These are phyloP conservation scores for Boletus fagicola DNA, from an alignment of 768 basidiomycete genomes.

Conservation along the genomic window DNA sequence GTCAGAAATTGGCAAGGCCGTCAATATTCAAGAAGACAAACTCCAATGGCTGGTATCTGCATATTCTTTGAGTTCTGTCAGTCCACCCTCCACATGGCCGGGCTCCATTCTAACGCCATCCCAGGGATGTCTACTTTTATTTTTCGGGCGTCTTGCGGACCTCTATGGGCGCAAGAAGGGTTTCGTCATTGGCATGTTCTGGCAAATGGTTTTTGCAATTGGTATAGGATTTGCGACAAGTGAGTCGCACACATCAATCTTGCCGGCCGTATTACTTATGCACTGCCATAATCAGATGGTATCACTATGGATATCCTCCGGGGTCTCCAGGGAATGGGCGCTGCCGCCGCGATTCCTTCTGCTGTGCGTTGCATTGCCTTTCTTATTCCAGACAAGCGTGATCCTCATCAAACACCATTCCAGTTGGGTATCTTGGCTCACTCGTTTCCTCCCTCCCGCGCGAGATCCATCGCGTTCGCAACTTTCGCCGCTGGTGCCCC, in stretches of 20 bases:
- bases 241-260: conserved; percentile 19
- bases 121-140: conserved; percentile 74
- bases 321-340: conserved; percentile 78
- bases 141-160: conserved; percentile 79
- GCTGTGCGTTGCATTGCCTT: conserved; percentile 43
- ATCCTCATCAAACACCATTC: not conserved
- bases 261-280: not conserved
- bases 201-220: conserved; percentile 56
- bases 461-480: conserved; percentile 76
- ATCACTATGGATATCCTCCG: conserved; percentile 67
- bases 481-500: conserved; percentile 85
- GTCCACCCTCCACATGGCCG: conserved; percentile 18
- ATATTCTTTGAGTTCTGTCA: conserved; percentile 65
- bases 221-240: conserved; percentile 64
- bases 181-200: conserved; percentile 59
- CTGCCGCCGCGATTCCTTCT: conserved; percentile 72
- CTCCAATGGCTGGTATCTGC: conserved; percentile 70
- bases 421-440: conserved; percentile 82
- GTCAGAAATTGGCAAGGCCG: conserved; percentile 48
- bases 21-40: conserved; percentile 48
- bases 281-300: conserved; percentile 40
- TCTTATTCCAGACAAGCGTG: not conserved
- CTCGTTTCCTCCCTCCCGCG: conserved; percentile 64
- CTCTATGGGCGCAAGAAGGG: conserved; percentile 69
- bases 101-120: conserved; percentile 5